Conservation (phyloP, 2,329 filamentous ascomycete species). For the Fusarium protoensiforme region DNA sequence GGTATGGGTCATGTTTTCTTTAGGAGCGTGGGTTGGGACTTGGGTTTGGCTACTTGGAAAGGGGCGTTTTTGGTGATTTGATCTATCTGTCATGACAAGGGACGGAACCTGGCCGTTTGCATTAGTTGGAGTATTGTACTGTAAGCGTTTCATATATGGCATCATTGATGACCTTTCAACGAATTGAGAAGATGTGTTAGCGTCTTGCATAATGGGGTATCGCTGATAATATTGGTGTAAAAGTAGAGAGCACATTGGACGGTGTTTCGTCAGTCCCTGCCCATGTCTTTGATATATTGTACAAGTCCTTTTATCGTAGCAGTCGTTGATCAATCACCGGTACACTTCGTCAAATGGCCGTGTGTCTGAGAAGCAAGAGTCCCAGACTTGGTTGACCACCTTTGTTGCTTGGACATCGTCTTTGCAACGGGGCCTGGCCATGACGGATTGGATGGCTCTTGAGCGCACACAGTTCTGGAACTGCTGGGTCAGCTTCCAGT, state of each 20-base stretch:
- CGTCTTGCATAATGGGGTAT: conserved; percentile 36
- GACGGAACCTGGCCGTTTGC: conserved; percentile 39
- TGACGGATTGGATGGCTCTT: conserved; percentile 83
- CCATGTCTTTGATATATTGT: conserved; percentile 29
- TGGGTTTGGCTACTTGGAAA: not conserved
- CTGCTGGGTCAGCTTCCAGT: conserved; percentile 91
- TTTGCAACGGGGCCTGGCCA: conserved; percentile 81
- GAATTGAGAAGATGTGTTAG: conserved; percentile 26
- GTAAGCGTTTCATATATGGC: conserved; percentile 33
- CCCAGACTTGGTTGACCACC: conserved; percentile 98
- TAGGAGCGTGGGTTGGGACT: not conserved
- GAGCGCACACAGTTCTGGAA: conserved; percentile 91
- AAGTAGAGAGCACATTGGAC: conserved; percentile 18
- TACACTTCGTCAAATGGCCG: conserved; percentile 98
- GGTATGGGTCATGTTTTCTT: conserved; percentile 3
- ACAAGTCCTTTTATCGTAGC: conserved; percentile 29
- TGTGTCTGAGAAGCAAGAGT: conserved; percentile 94
- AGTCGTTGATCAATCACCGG: conserved; percentile 61
- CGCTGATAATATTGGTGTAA: conserved; percentile 37
- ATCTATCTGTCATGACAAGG: conserved; percentile 16
- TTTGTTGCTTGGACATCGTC: conserved; percentile 87
- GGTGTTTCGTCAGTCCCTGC: conserved; percentile 20
- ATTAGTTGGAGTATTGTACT: conserved; percentile 44
- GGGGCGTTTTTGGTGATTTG: conserved; percentile 36
- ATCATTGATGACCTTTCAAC: conserved; percentile 22